Conservation (phyloP, 768 basidiomycete species). For the Pisolithus marmoratus region DNA sequence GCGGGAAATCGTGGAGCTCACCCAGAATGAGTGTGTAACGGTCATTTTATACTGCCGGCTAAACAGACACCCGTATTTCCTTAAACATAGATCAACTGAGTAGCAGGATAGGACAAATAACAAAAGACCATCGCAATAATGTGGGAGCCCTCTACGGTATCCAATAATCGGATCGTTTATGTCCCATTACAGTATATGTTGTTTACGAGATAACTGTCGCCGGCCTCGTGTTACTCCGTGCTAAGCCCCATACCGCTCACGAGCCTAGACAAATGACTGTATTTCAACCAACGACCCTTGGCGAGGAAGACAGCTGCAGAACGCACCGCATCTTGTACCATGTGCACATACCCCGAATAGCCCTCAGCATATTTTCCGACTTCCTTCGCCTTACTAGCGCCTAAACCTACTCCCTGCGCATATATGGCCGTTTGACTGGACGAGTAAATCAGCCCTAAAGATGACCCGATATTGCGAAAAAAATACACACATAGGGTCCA, state of each 20-base stretch:
- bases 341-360: constrained; percentile 62
- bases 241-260: constrained; percentile 31
- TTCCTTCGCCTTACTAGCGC: constrained; percentile 88
- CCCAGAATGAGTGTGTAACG: background rate
- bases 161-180: background rate
- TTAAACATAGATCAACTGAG: background rate
- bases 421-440: constrained; percentile 78
- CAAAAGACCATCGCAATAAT: background rate
- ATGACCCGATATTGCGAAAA: constrained; percentile 4
- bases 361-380: constrained; percentile 66
- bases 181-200: background rate
- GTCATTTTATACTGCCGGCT: background rate
- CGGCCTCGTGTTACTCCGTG: background rate
- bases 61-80: background rate
- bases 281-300: constrained; percentile 8
- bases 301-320: constrained; percentile 12
- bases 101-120: background rate
- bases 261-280: constrained; percentile 25
- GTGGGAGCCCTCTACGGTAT: background rate
- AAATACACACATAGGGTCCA: constrained; percentile 72
- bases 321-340: constrained; percentile 67
- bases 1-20: background rate
- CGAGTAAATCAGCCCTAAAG: background rate
- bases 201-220: constrained; percentile 7
- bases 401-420: constrained; percentile 81